Base-by-base conservation (phyloP, 2,329 filamentous ascomycete species). In the Hypoxylon sp. region DNA sequence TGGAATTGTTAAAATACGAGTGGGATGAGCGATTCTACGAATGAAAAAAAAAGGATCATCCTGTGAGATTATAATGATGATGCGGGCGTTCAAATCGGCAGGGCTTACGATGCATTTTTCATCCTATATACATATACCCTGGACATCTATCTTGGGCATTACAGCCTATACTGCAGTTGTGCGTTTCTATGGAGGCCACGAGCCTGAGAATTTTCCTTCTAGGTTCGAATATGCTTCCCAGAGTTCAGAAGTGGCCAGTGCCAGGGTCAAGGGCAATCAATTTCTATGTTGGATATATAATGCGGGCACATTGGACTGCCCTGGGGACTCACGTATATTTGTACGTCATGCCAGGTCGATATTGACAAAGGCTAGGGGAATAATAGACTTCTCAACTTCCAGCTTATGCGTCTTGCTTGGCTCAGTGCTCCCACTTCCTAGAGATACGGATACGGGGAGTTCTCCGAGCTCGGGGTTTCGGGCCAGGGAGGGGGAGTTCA, bases 1-100 rank as follows among this genome's bases (percentile, higher is more conserved):
- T 68, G 3, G 62, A 69, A 7, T 39, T 68, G 14, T 16, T 71
- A 25, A 66, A 70, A 43, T 60, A 72, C 25, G 69, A 75, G 16
- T 76, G 74, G 74, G 68, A 68, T 21, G 74, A 76, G 48, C 51
- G 64, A n/a, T 76, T 76, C 59, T 76, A 76, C 67, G 74, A 76
- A 63, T 76, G 41, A 71, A 52, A 6, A 27, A 71, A 52, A 6
- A 27, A 43, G 25, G 6, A 32, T 9, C 29, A 8, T 1, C 16
- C 37, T 23, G 19, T 41, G 51, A 45, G 23, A 43, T 60, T 55
- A 34, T 5, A 39, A 39, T 37, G 6, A n/a, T 14, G 34, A 12
- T 51, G 32, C 5, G 66, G 66, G 66, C 55, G 59, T 66, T 63
- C n/a, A 51, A 63, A 30, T 3, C 14, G 54, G 51, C 23, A 34